Base-by-base conservation (phyloP, 208 protist species). In the Crithidia acanthocephali region DNA sequence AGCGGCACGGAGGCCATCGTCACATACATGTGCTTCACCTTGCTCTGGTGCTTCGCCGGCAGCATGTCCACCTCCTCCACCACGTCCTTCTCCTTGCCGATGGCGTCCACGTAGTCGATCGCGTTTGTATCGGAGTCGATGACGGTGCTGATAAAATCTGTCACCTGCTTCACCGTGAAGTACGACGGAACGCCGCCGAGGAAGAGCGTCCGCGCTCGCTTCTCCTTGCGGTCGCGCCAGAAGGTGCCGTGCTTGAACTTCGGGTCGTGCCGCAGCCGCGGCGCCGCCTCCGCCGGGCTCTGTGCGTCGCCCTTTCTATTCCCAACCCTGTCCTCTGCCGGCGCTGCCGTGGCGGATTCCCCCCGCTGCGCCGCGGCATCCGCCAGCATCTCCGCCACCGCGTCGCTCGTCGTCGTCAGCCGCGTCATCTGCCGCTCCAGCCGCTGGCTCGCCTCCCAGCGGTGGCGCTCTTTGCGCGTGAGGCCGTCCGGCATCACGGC, bases 231-330 rank as follows among this genome's bases (percentile, higher is more conserved):
- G 9, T 75, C 78, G 4, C 86, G 72, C 90, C 90, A 97, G 65
- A 94, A 97, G 0, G 86, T 97, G n/a, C 90, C 92, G 30, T 90
- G 84, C 33, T 50, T 87, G 61, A 93, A 97, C 62, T 81, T 84
- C 40, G 92, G 92, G 72, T 97, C 88, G 69, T 95, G 92, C 18
- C 92, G 86, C 52, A 85, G 56, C 44, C 76, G 72, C 50, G 50
- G 51, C 30, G 45, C 68, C 8, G 51, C 44, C 2, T 32, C 58
- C n/a, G 48, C 52, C n/a, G 40, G 7, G 0, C 30, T 50, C 18
- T 22, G 55, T 6, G 25, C n/a, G 0, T 23, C 44, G 15, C 22
- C 48, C 37, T 18, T 57, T 7, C 20, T 51, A 15, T 47, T 28
- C 4, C n/a, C 55, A 0, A 4, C 68, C 16, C 6, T 44, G 3